Evolutionary conservation across 106 monocot species (phyloP).

Genomic region (Ottelia alismoides): DNA sequence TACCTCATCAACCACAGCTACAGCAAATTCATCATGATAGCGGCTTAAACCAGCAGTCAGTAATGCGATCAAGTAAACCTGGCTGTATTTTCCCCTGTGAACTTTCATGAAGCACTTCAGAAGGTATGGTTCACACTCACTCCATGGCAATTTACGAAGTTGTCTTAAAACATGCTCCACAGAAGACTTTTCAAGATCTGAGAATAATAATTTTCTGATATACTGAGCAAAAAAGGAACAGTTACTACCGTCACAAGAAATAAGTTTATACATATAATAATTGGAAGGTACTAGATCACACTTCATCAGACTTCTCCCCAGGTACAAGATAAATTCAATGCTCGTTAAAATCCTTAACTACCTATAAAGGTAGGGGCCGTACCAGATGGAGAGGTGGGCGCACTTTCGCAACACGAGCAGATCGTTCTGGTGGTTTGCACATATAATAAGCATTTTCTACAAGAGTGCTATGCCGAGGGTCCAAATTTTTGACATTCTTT

Average conservation of each 20-base stretch:
- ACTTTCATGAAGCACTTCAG: slow-evolving; percentile 96
- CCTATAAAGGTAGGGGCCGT: neutral
- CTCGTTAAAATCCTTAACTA: too few species aligned
- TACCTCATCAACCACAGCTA: slow-evolving; percentile 97
- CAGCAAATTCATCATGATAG: slow-evolving; percentile 88
- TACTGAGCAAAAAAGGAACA: slow-evolving; percentile 44
- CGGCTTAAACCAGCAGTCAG: slow-evolving; percentile 82
- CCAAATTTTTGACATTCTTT: slow-evolving; percentile 98
- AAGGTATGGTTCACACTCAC: slow-evolving; percentile 70
- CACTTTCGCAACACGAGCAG: slow-evolving; percentile 75
- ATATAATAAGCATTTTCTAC: slow-evolving; percentile 98
- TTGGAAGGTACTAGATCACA: too few species aligned
- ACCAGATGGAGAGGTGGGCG: slow-evolving; percentile 93
- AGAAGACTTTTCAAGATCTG: slow-evolving; percentile 88
- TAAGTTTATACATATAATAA: neutral
- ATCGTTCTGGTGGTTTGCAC: slow-evolving; percentile 96
- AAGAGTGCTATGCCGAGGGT: slow-evolving; percentile 95
- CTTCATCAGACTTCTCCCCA: too few species aligned
- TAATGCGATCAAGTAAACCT: slow-evolving; percentile 80
- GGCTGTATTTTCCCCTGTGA: slow-evolving; percentile 92
- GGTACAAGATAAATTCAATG: too few species aligned
- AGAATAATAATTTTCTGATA: slow-evolving; percentile 84
- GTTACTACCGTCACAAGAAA: neutral
- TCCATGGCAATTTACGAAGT: slow-evolving; percentile 91
- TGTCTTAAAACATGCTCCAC: slow-evolving; percentile 89